Conservation (phyloP, 2,329 filamentous ascomycete species). For the Elsinoe australis region DNA sequence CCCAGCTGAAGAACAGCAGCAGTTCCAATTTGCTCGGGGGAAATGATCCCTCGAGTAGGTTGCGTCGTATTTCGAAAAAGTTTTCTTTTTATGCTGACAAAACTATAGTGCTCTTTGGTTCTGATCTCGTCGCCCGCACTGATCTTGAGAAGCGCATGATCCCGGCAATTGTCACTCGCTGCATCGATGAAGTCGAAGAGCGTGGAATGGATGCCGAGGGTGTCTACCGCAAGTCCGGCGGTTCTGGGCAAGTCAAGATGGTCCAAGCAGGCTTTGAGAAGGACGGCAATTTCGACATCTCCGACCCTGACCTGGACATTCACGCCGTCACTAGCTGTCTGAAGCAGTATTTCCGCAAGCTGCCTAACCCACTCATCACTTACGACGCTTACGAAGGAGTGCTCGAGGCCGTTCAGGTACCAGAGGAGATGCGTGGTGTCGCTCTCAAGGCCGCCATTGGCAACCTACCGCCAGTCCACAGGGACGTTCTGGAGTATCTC, state of each 20-base stretch:
- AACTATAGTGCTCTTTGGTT: conserved; percentile 64
- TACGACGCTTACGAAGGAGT: conserved; percentile 88
- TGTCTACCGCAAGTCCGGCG: conserved; percentile 95
- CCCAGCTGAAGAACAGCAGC: conserved; percentile 38
- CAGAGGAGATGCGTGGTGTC: conserved; percentile 59
- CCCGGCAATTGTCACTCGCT: conserved; percentile 81
- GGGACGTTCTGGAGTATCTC: conserved; percentile 84
- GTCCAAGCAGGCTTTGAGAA: conserved; percentile 90
- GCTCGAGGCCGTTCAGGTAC: conserved; percentile 59
- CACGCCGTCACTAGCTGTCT: conserved; percentile 90
- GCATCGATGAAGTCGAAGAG: conserved; percentile 92
- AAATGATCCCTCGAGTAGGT: conserved; percentile 29
- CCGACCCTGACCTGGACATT: conserved; percentile 87
- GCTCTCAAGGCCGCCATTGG: conserved; percentile 67
- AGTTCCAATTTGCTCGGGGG: conserved; percentile 35
- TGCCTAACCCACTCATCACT: conserved; percentile 82
- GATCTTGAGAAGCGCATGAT: conserved; percentile 85
- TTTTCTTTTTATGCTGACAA: conserved; percentile 22
- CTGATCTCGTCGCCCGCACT: conserved; percentile 75
- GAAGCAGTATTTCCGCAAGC: conserved; percentile 95
- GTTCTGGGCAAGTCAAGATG: conserved; percentile 79
- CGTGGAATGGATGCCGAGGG: conserved; percentile 96
- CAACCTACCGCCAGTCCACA: conserved; percentile 72
- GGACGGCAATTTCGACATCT: conserved; percentile 75
- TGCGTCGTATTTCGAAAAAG: background rate